Evolutionary conservation across 495 filamentous ascomycete species (phyloP), one percentile per base, ranked within the genome.

Genomic region (Penicillium mononematosum): DNA sequence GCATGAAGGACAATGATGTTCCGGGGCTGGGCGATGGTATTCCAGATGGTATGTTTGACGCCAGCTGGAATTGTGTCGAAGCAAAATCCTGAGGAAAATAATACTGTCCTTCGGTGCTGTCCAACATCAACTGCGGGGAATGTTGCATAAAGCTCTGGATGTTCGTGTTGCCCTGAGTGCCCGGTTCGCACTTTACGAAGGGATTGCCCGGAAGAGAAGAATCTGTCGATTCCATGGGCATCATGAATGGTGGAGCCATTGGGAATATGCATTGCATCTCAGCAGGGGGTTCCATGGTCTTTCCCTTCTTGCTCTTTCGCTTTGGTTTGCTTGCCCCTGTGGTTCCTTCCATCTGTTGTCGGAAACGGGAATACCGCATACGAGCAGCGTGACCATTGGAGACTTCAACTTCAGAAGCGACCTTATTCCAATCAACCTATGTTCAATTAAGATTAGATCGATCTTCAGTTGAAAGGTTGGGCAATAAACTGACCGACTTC

Each of bases 321-420:
- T 42, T 62, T 54, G 46, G 14, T 24, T 45, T 51, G 20, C 54
- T 45, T 36, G 63, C 52, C 8, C 70, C 62, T 12, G 72, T 56
- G 8, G 58, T 70, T 22, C 79, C 79, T 55, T 85, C 83, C 77
- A 85, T 84, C 50, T 83, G 80, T 56, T 80, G 75, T 55, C 75
- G 75, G 74, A 90, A 89, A 41, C 88, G 84, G 20, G 83, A 85
- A 69, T 83, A 92, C 34, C 88, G 86, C 88, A 92, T 92, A 45
- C 88, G 86, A 31, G 88, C 87, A 9, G 88, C 88, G 69, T 92
- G 88, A 63, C 87, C 88, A 65, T 91, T 92, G 59, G 87, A 87
- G 55, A 91, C 89, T 52, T 81, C 76, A 2, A 80, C 68, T 44
- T 86, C 76, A 7, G 70, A 55, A 24, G 88, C 87, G 24, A 92